Percentiles rank a stretch among this genome's conserved stretches.
Evolutionary conservation across 2,329 filamentous ascomycete genomes (phyloP).

Genomic region (Parafenestella ontariensis): DNA sequence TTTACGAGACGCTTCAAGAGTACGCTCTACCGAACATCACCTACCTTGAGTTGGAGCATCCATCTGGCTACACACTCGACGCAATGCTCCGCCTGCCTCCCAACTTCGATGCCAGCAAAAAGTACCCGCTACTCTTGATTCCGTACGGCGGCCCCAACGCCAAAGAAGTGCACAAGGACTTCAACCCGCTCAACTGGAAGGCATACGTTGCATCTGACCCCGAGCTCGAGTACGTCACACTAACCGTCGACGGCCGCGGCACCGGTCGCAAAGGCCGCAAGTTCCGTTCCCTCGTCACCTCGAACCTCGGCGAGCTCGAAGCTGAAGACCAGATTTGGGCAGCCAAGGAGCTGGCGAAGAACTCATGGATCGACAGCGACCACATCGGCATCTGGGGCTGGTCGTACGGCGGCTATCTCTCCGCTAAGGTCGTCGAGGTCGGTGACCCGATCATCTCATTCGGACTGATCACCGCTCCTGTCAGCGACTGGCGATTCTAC

Average conservation of each 20-base stretch:
- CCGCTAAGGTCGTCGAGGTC: conserved; percentile 70
- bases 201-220: conserved; percentile 71
- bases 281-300: conserved; percentile 66
- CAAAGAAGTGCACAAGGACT: conserved; percentile 66
- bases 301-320: conserved; percentile 68
- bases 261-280: conserved; percentile 69
- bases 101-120: conserved; percentile 67
- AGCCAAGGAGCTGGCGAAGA: conserved; percentile 62
- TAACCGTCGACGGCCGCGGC: conserved; percentile 72
- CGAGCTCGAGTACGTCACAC: conserved; percentile 71
- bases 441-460: conserved; percentile 68
- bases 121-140: conserved; percentile 71
- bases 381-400: conserved; percentile 73
- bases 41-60: conserved; percentile 68
- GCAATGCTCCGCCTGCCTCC: conserved; percentile 71
- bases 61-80: conserved; percentile 67
- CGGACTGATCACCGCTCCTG: conserved; percentile 69
- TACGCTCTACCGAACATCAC: conserved; percentile 71
- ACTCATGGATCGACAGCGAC: conserved; percentile 63
- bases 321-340: conserved; percentile 73
- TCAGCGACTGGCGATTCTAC: conserved; percentile 74
- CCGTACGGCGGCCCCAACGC: conserved; percentile 73
- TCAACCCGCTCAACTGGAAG: conserved; percentile 64
- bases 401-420: conserved; percentile 72
- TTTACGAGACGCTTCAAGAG: conserved; percentile 62